Conservation (phyloP, 2,329 filamentous ascomycete species). For the Ceratocystis papillata region DNA sequence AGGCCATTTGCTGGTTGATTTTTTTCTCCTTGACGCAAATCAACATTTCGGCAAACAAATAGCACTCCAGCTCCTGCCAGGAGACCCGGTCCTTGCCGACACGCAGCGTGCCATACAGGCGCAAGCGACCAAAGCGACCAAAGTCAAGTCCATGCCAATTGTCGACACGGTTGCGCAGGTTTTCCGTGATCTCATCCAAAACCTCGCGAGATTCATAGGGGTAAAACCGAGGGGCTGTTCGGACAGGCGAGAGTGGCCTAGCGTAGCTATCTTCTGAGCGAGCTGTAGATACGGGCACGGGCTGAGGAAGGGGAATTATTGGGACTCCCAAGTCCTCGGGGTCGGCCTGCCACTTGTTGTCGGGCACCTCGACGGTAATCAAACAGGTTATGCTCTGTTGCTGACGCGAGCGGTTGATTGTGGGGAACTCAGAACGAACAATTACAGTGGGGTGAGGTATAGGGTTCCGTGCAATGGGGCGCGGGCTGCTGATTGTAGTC, state of each 20-base stretch:
- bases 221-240: conserved; percentile 47
- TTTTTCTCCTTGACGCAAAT: conserved; percentile 99
- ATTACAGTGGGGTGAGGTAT: conserved; percentile 88
- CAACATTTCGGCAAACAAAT: conserved; percentile 95
- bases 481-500: conserved; percentile 64
- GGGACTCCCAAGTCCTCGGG: conserved; percentile 62
- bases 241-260: conserved; percentile 50
- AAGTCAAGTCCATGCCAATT: conserved; percentile 98
- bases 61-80: conserved; percentile 97
- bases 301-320: conserved; percentile 36
- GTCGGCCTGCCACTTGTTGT: conserved; percentile 80
- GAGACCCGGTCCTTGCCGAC: conserved; percentile 94
- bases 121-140: conserved; percentile 80
- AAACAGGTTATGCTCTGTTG: conserved; percentile 92
- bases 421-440: conserved; percentile 92
- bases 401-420: conserved; percentile 78
- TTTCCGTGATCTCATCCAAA: conserved; percentile 76
- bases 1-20: conserved; percentile 35
- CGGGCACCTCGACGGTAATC: conserved; percentile 84
- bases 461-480: conserved; percentile 63
- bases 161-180: conserved; percentile 75
- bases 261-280: conserved; percentile 42
- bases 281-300: conserved; percentile 27
- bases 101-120: conserved; percentile 76
- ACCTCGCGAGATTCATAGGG: conserved; percentile 67